These are phyloP conservation scores for Cyclotella kingstonii DNA, from an alignment of 108 stramenopile species.

Conservation along the genomic window DNA sequence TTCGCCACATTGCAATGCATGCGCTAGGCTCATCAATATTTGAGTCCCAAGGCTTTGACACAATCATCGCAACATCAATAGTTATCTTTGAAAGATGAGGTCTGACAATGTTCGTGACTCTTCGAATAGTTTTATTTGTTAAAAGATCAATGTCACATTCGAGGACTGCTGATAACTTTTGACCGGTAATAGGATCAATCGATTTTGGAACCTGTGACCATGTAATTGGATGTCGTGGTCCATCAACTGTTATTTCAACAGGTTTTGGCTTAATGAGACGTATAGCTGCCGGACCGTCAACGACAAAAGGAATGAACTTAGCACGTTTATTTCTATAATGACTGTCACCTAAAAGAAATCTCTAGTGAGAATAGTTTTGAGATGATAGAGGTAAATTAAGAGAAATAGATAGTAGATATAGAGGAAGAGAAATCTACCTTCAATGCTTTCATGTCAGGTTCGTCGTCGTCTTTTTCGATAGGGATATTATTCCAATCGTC, in stretches of 20 bases:
- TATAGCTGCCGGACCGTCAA: conserved; percentile 52
- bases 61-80: conserved; percentile 50
- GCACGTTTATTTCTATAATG: conserved; percentile 43
- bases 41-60: conserved; percentile 36
- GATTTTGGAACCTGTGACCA: conserved; percentile 37
- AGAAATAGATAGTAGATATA: neutral
- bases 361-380: too few species aligned
- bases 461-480: conserved; percentile 44
- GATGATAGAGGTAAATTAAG: neutral
- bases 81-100: conserved; percentile 42
- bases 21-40: conserved; percentile 43
- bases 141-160: conserved; percentile 53
- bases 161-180: conserved; percentile 20
- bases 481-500: conserved; percentile 44
- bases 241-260: conserved; percentile 30
- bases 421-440: conserved; percentile 33
- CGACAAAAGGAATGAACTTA: conserved; percentile 50
- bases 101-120: conserved; percentile 45
- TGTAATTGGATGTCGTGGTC: conserved; percentile 18
- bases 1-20: conserved; percentile 55
- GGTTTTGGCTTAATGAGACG: conserved; percentile 48
- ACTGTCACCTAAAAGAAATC: conserved; percentile 50
- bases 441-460: conserved; percentile 48
- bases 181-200: conserved; percentile 15
- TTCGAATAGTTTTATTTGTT: conserved; percentile 43